Base-by-base conservation (phyloP, 208 protist species). In the Acanthamoeba triangularis region DNA sequence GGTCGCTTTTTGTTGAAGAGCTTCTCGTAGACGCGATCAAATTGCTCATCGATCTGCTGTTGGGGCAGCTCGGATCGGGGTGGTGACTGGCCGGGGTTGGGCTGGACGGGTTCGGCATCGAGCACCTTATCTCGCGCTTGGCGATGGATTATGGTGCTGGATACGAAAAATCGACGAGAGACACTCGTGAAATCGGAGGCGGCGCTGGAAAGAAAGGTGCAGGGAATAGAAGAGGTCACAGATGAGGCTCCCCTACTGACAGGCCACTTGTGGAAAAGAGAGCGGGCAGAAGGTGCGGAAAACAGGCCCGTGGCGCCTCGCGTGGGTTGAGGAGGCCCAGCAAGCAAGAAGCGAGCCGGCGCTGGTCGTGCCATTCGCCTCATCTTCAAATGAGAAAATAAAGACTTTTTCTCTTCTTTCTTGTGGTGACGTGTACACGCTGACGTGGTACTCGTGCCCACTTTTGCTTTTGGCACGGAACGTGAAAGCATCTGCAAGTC, bases 11-110 rank as follows among this genome's bases (percentile, higher is more conserved):
- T 56, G 82, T 65, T 65, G 82, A 65, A 90, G 30, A 90, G 25
- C 44, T 63, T 56, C 49, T 90, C 82, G 82, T 90, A 90, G 11
- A 90, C 82, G 8, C 30, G 82, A 63, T 65, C 82, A 18, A 90
- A 90, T 44, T 90, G 82, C 82, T 63, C 82, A 10, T 90, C 54
- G 49, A 90, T 90, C 30, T 90, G 4, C 41, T 90, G n/a, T 20
- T 65, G 82, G 7, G 82, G 33, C 41, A 87, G 78, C 54, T 90
- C 52, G 8, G 82, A 90, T 35, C 82, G 82, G 44, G 80, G 80
- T 14, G 80, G 41, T 41, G 78, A 87, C 28, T 74, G 65, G 30
- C 30, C 30, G 65, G 65, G 18, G 13, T 44, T 35, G 37, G 69
- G 69, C 69, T 20, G 69, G 3, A 37, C 69, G 30, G 69, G 69